These are phyloP conservation scores for Elongisporangium senticosum DNA, from an alignment of 352 stramenopile species.

Conservation along the genomic window DNA sequence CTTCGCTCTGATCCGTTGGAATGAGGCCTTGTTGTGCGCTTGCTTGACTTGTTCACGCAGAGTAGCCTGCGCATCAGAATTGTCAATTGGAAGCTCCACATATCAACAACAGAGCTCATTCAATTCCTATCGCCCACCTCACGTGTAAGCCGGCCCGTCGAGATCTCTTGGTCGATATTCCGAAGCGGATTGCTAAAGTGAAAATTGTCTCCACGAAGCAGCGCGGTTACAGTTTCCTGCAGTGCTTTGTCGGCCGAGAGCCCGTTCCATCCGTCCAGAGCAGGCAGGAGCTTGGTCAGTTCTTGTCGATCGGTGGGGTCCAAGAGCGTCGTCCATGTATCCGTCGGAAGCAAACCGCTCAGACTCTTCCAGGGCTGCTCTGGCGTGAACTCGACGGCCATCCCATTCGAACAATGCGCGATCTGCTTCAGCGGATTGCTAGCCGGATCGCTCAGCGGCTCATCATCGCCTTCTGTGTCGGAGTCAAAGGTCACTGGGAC, in stretches of 20 bases:
- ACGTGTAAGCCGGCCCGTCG: neutral
- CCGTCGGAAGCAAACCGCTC: slow-evolving; percentile 1
- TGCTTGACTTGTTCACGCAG: neutral
- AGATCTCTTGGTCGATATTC: neutral
- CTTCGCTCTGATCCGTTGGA: neutral
- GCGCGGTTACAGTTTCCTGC: neutral
- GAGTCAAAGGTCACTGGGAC: neutral
- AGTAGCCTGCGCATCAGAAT: neutral
- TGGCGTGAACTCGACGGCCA: neutral
- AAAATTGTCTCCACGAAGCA: neutral
- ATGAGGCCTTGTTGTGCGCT: neutral
- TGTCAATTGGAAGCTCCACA: neutral
- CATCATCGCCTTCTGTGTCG: neutral
- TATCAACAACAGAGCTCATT: neutral
- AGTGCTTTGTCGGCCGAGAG: neutral
- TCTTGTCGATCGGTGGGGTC: neutral
- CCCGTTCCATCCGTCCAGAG: neutral
- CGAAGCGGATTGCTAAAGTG: neutral
- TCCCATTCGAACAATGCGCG: neutral
- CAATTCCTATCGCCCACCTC: neutral
- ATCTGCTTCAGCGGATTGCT: neutral
- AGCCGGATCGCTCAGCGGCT: no score
- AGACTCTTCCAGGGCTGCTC: neutral
- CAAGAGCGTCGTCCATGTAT: slow-evolving; percentile 2
- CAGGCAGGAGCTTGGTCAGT: neutral